phyloP scores from a whole-genome alignment of 1,139 yeast genomes.

The Hansenula anomala region DNA sequence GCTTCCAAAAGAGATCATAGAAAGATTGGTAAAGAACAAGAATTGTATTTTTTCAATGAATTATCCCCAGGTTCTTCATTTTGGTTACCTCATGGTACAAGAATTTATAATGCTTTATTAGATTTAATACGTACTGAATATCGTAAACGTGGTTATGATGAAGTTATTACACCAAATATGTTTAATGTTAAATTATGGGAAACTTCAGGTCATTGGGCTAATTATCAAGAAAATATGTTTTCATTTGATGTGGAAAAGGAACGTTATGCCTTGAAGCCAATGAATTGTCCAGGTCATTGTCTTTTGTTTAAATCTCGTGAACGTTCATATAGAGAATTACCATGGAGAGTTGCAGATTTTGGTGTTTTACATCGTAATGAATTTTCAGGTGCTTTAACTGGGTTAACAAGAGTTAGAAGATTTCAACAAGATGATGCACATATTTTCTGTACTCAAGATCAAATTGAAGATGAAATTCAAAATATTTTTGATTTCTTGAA shows the following conservation, averaged over 20 bases:
- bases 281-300: conserved; percentile 99
- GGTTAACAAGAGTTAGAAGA: conserved; percentile 93
- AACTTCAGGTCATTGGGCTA: conserved; percentile 97
- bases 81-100: conserved; percentile 98
- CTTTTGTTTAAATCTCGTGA: conserved; percentile 80
- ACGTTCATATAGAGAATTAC: conserved; percentile 90
- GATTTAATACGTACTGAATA: conserved; percentile 78
- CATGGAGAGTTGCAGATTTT: conserved; percentile 95
- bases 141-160: conserved; percentile 90
- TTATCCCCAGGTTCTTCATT: conserved; percentile 96
- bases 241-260: conserved; percentile 95
- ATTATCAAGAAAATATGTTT: conserved; percentile 96
- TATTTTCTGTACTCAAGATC: conserved; percentile 88
- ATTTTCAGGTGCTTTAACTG: conserved; percentile 84
- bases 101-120: conserved; percentile 84
- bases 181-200: conserved; percentile 95
- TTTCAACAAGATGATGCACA: conserved; percentile 99
- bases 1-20: conserved; percentile 98
- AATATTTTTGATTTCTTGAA: conserved; percentile 77
- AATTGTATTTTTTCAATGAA: conserved; percentile 90
- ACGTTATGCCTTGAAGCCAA: conserved; percentile 83
- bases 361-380: conserved; percentile 96
- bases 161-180: conserved; percentile 98
- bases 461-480: conserved; percentile 77
- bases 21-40: conserved; percentile 95